Percentiles rank a stretch among this genome's conserved stretches.
Evolutionary conservation across 1,284 basidiomycete genomes (phyloP).

Genomic region (Heliocybe sulcata): DNA sequence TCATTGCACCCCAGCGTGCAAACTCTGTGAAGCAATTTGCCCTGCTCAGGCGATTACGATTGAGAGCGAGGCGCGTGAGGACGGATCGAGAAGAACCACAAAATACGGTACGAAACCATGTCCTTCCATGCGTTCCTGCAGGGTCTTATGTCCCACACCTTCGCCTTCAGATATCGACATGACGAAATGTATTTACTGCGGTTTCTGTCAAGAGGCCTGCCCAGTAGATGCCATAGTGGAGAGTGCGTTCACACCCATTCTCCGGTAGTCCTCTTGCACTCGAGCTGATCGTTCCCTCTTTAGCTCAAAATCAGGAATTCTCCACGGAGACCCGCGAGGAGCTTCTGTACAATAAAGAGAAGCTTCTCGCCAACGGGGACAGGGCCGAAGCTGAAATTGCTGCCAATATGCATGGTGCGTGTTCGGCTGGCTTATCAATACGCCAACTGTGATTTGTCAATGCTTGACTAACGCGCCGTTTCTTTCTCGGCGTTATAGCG

Average conservation of each 20-base stretch:
- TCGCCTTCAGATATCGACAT: slow-evolving; percentile 80
- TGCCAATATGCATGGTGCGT: slow-evolving; percentile 81
- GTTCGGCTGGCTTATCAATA: neutral
- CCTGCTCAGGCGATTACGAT: slow-evolving; percentile 99
- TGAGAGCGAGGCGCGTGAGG: slow-evolving; percentile 92
- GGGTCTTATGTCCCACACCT: slow-evolving; percentile 6
- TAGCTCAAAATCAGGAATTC: slow-evolving; percentile 95
- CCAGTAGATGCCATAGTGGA: slow-evolving; percentile 99
- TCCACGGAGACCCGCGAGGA: slow-evolving; percentile 98
- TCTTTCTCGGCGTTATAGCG: slow-evolving; percentile 27
- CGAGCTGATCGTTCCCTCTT: slow-evolving; percentile 1
- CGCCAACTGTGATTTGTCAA: neutral
- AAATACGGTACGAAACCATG: slow-evolving; percentile 69
- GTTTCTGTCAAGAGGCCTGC: slow-evolving; percentile 98
- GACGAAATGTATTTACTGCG: slow-evolving; percentile 97
- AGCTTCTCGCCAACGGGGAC: slow-evolving; percentile 94
- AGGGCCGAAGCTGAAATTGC: slow-evolving; percentile 95
- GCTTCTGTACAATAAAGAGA: slow-evolving; percentile 98
- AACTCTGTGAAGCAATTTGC: slow-evolving; percentile 99
- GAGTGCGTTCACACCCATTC: slow-evolving; percentile 50
- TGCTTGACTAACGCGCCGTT: slow-evolving; percentile 9
- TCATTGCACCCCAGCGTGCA: slow-evolving; percentile 76
- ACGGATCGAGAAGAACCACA: slow-evolving; percentile 95
- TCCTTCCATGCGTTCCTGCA: slow-evolving; percentile 4
- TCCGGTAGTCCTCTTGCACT: slow-evolving; percentile 2